A percentile compares a stretch with the other conserved stretches of the same genome.
phyloP scores from a whole-genome alignment of 2,329 filamentous ascomycete genomes.

The Claviceps fusiformis region DNA sequence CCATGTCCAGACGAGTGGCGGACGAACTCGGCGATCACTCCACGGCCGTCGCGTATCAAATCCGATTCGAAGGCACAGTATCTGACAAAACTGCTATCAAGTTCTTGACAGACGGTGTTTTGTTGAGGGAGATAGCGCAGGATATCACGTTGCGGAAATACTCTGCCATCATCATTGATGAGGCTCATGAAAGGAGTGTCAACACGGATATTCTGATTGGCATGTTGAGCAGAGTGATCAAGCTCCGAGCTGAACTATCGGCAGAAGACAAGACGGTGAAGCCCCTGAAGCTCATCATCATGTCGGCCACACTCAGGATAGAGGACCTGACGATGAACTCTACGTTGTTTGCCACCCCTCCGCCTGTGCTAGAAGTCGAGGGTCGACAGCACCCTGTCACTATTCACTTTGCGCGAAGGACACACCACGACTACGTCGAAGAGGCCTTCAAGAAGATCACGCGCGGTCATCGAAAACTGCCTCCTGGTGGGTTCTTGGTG shows the following conservation, averaged over 20 bases:
- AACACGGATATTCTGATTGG: conserved; percentile 98
- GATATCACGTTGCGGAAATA: conserved; percentile 84
- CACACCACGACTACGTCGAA: conserved; percentile 76
- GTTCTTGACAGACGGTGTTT: conserved; percentile 97
- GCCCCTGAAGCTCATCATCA: conserved; percentile 87
- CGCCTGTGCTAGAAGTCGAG: conserved; percentile 78
- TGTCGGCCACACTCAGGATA: conserved; percentile 90
- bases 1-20: conserved; percentile 85
- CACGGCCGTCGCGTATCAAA: conserved; percentile 78
- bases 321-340: conserved; percentile 81
- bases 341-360: conserved; percentile 61
- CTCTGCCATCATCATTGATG: conserved; percentile 87
- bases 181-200: conserved; percentile 92
- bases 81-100: conserved; percentile 77
- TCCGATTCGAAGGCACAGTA: conserved; percentile 82
- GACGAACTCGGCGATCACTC: conserved; percentile 70
- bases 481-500: conserved; percentile 79
- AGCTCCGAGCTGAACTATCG: conserved; percentile 62
- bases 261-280: conserved; percentile 56
- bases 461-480: conserved; percentile 77
- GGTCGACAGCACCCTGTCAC: conserved; percentile 87
- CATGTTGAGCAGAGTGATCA: conserved; percentile 87
- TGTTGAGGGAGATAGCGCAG: conserved; percentile 79
- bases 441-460: conserved; percentile 81
- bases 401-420: conserved; percentile 73